Conservation (phyloP, 176 grass and related monocot species). For the Cocos nucifera region DNA sequence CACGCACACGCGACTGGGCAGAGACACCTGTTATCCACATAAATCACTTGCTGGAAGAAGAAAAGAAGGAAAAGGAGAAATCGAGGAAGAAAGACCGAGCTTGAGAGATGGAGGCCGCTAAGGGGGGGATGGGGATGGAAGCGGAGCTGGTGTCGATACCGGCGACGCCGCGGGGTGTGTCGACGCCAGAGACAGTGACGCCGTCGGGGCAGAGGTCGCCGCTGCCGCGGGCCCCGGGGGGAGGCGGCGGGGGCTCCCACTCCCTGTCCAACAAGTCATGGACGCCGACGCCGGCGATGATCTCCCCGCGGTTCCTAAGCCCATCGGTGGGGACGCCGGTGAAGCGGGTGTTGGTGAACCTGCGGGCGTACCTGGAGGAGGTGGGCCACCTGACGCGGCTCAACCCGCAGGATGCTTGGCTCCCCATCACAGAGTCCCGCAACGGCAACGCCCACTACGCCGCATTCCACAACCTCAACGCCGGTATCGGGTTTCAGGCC, state of each 20-base stretch:
- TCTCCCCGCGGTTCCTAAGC: conserved; percentile 29
- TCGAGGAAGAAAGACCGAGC: too few species aligned
- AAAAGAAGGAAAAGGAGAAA: too few species aligned
- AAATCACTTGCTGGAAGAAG: too few species aligned
- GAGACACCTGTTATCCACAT: too few species aligned
- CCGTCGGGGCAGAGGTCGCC: conserved; percentile 3
- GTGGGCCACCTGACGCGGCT: conserved; percentile 90
- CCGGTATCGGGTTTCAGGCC: conserved; percentile 89
- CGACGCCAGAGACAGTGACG: conserved; percentile 38
- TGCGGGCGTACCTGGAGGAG: conserved; percentile 91
- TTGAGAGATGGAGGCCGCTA: conserved; percentile 9
- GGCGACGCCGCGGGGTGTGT: conserved; percentile 54
- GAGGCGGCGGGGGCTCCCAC: conserved; percentile 32
- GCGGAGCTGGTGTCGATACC: conserved; percentile 89
- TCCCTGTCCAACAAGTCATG: conserved; percentile 26
- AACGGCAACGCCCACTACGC: conserved; percentile 86
- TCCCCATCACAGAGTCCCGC: conserved; percentile 93
- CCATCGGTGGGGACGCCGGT: conserved; percentile 53
- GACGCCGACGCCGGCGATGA: conserved; percentile 23
- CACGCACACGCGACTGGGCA: too few species aligned
- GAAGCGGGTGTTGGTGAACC: conserved; percentile 64
- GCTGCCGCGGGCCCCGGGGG: conserved; percentile 26
- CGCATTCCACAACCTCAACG: conserved; percentile 88
- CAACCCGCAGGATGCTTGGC: conserved; percentile 92
- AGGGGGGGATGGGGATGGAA: conserved; percentile 31